Conservation (phyloP, 2,329 filamentous ascomycete species). For the Elsinoe australis region DNA sequence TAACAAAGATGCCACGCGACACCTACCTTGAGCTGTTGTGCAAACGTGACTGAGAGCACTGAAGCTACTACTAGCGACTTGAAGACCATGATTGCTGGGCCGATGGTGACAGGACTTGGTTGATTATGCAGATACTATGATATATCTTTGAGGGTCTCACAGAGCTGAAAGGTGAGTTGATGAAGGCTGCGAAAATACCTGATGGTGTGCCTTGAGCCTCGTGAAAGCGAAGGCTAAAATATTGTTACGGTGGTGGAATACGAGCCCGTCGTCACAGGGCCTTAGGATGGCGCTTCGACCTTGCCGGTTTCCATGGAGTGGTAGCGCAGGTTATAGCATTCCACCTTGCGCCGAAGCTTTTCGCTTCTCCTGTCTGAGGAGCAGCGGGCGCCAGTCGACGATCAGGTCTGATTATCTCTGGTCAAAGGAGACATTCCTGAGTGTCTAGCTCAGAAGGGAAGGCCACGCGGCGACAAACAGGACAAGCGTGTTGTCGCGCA, state of each 20-base stretch:
- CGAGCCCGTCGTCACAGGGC: background rate
- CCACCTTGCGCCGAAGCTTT: conserved; percentile 3
- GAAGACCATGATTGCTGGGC: background rate
- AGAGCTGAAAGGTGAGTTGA: background rate
- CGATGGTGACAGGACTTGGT: background rate
- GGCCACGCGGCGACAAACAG: background rate
- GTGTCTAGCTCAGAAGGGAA: conserved; percentile 6
- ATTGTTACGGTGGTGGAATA: too few species aligned
- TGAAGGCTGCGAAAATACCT: background rate
- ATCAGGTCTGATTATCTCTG: conserved; percentile 3
- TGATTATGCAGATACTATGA: too few species aligned
- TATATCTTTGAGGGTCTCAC: too few species aligned
- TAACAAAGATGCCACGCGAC: too few species aligned
- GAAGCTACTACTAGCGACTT: conserved; percentile 7
- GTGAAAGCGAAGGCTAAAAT: background rate
- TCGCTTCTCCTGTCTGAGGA: background rate
- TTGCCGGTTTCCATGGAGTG: conserved; percentile 5
- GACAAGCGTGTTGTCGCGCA: conserved; percentile 5
- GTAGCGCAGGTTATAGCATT: conserved; percentile 14
- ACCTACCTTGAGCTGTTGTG: background rate
- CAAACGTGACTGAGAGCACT: background rate
- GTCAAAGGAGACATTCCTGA: background rate
- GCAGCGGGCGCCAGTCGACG: background rate
- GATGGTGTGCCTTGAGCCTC: background rate
- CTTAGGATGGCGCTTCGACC: too few species aligned